A percentile compares a stretch with the other conserved stretches of the same genome.
Evolutionary conservation across 116 monocot genomes (phyloP).

Genomic region (Phalaenopsis hybrid): DNA sequence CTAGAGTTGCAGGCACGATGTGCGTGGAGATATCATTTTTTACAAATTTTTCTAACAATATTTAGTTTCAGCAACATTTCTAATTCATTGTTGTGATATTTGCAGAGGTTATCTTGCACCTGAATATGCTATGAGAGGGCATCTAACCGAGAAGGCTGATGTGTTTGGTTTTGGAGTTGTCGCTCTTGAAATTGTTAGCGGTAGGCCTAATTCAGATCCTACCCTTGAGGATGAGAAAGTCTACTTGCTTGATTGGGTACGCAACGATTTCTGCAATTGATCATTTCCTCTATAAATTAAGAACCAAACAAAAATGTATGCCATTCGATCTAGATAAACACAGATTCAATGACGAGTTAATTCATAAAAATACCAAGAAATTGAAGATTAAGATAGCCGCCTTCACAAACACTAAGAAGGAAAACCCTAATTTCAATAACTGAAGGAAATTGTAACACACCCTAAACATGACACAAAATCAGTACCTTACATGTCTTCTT

Average conservation of each 20-base stretch:
- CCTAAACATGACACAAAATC: neutral
- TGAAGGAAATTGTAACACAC: no score
- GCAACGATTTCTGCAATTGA: neutral
- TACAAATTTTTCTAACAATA: neutral
- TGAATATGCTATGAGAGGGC: slow-evolving; percentile 87
- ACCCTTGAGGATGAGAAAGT: slow-evolving; percentile 31
- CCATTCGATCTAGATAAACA: no score
- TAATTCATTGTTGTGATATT: slow-evolving; percentile 4
- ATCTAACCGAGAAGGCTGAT: slow-evolving; percentile 78
- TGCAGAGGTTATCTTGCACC: slow-evolving; percentile 79
- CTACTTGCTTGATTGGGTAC: slow-evolving; percentile 84
- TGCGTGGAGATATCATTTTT: slow-evolving; percentile 12
- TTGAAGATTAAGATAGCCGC: no score
- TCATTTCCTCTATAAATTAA: no score
- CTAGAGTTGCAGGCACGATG: slow-evolving; percentile 81
- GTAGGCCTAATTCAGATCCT: slow-evolving; percentile 48
- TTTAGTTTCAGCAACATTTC: neutral
- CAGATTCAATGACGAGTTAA: no score
- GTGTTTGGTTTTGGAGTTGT: slow-evolving; percentile 77
- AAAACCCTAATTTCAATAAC: no score
- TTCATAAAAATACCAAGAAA: no score
- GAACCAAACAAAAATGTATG: no score
- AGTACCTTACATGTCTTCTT: neutral
- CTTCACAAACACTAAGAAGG: no score
- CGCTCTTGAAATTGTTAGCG: slow-evolving; percentile 56